Conservation (phyloP, 163 green algal species). For the Chlamydomonas reinhardtii region DNA sequence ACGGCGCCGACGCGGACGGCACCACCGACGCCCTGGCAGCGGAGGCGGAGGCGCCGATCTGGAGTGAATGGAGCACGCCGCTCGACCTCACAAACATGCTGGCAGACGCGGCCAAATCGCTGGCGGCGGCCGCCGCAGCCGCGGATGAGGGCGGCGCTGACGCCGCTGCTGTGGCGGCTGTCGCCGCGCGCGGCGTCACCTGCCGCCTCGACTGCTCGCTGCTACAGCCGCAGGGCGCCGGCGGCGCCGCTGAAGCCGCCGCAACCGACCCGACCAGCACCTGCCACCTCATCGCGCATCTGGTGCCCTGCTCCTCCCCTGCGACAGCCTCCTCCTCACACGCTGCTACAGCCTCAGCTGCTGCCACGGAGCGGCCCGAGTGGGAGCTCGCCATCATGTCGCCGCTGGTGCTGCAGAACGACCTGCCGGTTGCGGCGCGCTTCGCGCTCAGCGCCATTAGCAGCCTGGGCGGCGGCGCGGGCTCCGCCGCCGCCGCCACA, state of each 20-base stretch:
- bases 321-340: not conserved
- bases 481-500: conserved; percentile 4
- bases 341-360: not conserved
- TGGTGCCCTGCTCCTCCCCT: not conserved
- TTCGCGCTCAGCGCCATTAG: conserved; percentile 9
- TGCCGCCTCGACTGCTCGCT: conserved; percentile 5
- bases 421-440: conserved; percentile 31
- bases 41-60: not conserved
- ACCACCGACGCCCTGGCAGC: not conserved
- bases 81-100: conserved; percentile 55
- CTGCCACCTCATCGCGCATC: conserved; percentile 35
- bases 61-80: conserved; percentile 49
- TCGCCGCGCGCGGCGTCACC: conserved; percentile 4
- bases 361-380: not conserved
- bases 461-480: conserved; percentile 8
- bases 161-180: not conserved
- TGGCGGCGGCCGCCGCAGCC: too few species aligned
- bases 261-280: not conserved
- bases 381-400: conserved; percentile 46
- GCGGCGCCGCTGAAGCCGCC: not conserved
- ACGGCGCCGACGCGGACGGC: too few species aligned
- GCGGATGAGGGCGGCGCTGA: not conserved
- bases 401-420: conserved; percentile 36
- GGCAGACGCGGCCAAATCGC: not conserved
- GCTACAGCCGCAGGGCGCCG: not conserved